Base-by-base conservation (phyloP, 176 grass and related monocot species). In the Urochloa ruziziensis region DNA sequence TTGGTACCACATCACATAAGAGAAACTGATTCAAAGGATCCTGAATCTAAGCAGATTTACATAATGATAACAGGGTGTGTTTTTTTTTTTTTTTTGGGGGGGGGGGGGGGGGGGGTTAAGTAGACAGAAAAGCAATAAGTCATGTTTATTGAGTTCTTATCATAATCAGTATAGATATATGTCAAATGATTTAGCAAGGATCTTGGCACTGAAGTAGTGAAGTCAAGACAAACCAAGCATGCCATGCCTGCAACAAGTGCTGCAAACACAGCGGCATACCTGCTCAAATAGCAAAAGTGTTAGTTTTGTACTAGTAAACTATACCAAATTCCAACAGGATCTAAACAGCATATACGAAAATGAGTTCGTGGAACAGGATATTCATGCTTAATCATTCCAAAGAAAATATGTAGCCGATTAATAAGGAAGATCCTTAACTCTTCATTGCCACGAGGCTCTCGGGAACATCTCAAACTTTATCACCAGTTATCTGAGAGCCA, bases 221-320 rank as follows among this genome's bases (percentile, higher is more conserved):
- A 94, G 59, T 94, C 88, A 73, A 88, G 83, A 54, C 95, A 81
- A 91, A 48, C 95, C 83, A 91, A 70, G 75, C 95, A 91, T 34
- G 95, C 91, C 92, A 94, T 93, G 53, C 95, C 95, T 73, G 92
- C 90, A 90, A 95, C 84, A 91, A 93, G 93, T 53, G 92, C 79
- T 84, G 88, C 88, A 90, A 94, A 98, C 36, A 91, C 86, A 88
- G 49, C n/a, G n/a, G n/a, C n/a, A n/a, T n/a, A n/a, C n/a, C n/a
- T n/a, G n/a, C n/a, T n/a, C n/a, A n/a, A n/a, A 82, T 42, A 39
- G 67, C 37, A 80, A 47, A 47, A 67, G 15, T 52, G 75, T 85
- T 67, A 67, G 51, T 89, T 62, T 67, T 29, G 39, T 49, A 43
- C 29, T 56, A 15, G 68, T 53, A 64, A 73, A 46, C 70, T 63